A percentile compares a stretch with the other conserved stretches of the same genome.
Conservation (phyloP, 495 filamentous ascomycete species). For the Talaromyces thailandensis region DNA sequence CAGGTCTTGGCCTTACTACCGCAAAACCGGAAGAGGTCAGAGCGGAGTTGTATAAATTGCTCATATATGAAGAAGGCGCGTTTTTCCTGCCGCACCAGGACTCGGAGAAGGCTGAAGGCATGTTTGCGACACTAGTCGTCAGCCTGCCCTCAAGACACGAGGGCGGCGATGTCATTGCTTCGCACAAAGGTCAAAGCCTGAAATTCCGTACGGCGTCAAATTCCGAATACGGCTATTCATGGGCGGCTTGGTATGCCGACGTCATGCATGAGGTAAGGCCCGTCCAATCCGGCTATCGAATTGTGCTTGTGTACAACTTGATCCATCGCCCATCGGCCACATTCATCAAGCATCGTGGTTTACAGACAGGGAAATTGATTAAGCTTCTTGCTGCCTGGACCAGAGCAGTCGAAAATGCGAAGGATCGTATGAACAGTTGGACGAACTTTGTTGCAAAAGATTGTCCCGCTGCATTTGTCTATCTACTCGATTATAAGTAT, state of each 20-base stretch:
- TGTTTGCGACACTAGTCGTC: conserved; percentile 50
- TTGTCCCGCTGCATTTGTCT: conserved; percentile 16
- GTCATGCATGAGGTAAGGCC: conserved; percentile 44
- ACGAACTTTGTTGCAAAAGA: not conserved
- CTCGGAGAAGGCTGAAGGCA: conserved; percentile 43
- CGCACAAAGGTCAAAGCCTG: conserved; percentile 25
- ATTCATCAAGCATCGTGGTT: conserved; percentile 8
- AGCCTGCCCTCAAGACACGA: conserved; percentile 42
- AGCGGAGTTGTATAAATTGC: conserved; percentile 44
- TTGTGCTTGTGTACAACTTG: conserved; percentile 49
- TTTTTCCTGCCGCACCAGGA: conserved; percentile 46
- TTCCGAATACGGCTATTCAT: conserved; percentile 28
- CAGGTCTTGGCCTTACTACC: conserved; percentile 21
- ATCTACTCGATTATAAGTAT: conserved; percentile 39
- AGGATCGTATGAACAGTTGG: not conserved
- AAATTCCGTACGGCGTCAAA: conserved; percentile 18
- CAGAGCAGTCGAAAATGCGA: not conserved
- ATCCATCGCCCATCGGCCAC: conserved; percentile 17
- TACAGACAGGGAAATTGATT: conserved; percentile 8
- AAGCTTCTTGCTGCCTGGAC: conserved; percentile 16
- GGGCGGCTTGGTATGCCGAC: conserved; percentile 45
- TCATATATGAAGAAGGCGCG: conserved; percentile 47
- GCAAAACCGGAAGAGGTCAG: conserved; percentile 10
- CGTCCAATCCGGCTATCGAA: conserved; percentile 39
- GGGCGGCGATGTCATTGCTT: conserved; percentile 40